Percentiles rank a stretch among this genome's conserved stretches.
Evolutionary conservation across 257 asterid species (phyloP).

Genomic region (Salvia hispanica): DNA sequence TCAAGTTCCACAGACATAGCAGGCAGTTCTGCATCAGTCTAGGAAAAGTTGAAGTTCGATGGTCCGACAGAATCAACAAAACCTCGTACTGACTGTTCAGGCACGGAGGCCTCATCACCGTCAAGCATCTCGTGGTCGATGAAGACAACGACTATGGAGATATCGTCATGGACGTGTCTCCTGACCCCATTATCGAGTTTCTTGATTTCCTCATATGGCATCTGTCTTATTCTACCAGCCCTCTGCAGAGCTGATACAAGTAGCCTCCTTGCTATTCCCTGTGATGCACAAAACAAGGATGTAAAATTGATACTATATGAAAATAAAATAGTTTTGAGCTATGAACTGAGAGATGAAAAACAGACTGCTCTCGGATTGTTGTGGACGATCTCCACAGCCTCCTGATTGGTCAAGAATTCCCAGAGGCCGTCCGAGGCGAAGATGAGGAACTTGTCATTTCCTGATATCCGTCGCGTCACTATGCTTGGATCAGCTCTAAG

Average conservation of each 20-base stretch:
- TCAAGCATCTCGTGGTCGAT: constrained; percentile 53
- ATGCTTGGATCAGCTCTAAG: constrained; percentile 71
- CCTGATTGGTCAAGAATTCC: constrained; percentile 66
- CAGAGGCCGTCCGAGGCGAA: constrained; percentile 89
- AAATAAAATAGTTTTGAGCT: background rate
- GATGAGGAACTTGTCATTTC: constrained; percentile 58
- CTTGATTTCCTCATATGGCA: constrained; percentile 56
- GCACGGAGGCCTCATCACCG: constrained; percentile 27
- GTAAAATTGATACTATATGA: background rate
- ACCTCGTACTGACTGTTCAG: constrained; percentile 59
- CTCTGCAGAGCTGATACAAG: constrained; percentile 49
- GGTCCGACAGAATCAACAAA: constrained; percentile 58
- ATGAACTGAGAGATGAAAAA: background rate
- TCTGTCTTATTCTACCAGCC: constrained; percentile 46
- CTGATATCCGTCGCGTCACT: constrained; percentile 41
- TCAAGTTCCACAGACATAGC: constrained; percentile 1
- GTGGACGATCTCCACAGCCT: constrained; percentile 71
- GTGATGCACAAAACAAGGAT: constrained; percentile 5
- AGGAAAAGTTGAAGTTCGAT: constrained; percentile 45
- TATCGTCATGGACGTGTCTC: constrained; percentile 68
- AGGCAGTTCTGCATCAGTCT: background rate
- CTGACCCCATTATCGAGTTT: constrained; percentile 45
- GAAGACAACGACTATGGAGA: constrained; percentile 67
- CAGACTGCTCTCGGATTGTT: constrained; percentile 57
- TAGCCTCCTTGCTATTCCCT: constrained; percentile 85